Evolutionary conservation across 2,329 filamentous ascomycete species (phyloP), one percentile per base, ranked within the genome.

Genomic region (Fusarium luffae): DNA sequence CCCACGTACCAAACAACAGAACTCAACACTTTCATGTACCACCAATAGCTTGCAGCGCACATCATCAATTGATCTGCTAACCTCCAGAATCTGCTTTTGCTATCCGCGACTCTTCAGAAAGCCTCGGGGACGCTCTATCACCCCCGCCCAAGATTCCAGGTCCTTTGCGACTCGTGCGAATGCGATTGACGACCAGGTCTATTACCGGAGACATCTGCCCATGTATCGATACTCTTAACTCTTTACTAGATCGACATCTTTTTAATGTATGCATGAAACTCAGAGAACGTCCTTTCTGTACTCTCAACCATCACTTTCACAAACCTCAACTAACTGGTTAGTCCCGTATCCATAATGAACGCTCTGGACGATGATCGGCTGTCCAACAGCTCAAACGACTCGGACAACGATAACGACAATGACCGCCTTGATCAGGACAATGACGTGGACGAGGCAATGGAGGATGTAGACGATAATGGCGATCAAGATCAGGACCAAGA

Each of bases 371-470:
- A 74, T n/a, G 72, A 74, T 48, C 65, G 72, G 11, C n/a, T 74
- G 52, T 74, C 71, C 30, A 65, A 66, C 49, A 74, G 71, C 50
- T 73, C 71, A 27, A 68, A 21, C 46, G 71, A 74, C 44, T 74
- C 78, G 11, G 79, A 81, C 37, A 77, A 77, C 21, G 73, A 76
- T 25, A 63, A 79, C 25, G 68, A 71, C 27, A 77, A 77, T 42
- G 73, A 76, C 23, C 67, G 70, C 23, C 59, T 64, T 56, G 76
- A 79, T 37, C 68, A 69, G 27, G 76, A 78, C 11, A 76, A 81
- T 69, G 86, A 88, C 57, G 83, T 82, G 59, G 87, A 89, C 71
- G 86, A 89, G 74, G 80, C 86, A 37, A 88, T 89, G 85, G 86
- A 89, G 46, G 83, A 83, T 50, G 81, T 74, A 25, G 81, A 84